Conservation (phyloP, 1,139 yeast species). For the Saccharomyces hybrid region DNA sequence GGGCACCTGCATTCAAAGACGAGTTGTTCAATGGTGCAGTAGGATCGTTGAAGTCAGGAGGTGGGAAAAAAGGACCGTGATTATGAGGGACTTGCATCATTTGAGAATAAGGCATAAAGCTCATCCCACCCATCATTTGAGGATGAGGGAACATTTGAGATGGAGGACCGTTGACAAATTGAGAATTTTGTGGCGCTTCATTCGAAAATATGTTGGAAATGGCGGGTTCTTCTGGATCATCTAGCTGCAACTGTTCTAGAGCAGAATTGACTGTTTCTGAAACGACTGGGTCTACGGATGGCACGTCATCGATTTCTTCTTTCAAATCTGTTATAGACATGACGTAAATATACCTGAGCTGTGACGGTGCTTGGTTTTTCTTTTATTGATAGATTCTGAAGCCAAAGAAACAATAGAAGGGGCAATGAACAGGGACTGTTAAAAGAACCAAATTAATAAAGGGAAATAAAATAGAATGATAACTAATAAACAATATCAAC, state of each 20-base stretch:
- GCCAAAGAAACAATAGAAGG: not conserved
- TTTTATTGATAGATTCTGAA: not conserved
- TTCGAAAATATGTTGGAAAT: not conserved
- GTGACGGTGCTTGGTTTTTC: not conserved
- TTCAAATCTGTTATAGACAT: not conserved
- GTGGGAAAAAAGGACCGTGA: constrained; percentile 22
- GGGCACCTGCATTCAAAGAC: not conserved
- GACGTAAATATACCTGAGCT: not conserved
- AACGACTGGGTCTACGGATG: constrained; percentile 15
- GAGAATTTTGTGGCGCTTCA: not conserved
- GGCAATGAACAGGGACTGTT: not conserved
- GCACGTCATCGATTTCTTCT: not conserved
- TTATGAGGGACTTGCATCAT: constrained; percentile 31
- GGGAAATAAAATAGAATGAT: not conserved
- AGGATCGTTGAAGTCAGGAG: constrained; percentile 18
- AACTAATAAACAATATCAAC: not conserved
- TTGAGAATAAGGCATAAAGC: constrained; percentile 29
- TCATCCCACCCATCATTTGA: constrained; percentile 26
- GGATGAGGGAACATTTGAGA: constrained; percentile 23
- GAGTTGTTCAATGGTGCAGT: not conserved
- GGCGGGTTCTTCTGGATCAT: constrained; percentile 11
- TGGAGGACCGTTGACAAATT: constrained; percentile 11
- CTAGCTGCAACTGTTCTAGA: constrained; percentile 28
- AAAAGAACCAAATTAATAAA: not conserved
- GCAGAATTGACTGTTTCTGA: constrained; percentile 28